phyloP scores from a whole-genome alignment of 2,329 filamentous ascomycete species.

The Talaromyces sp. region DNA sequence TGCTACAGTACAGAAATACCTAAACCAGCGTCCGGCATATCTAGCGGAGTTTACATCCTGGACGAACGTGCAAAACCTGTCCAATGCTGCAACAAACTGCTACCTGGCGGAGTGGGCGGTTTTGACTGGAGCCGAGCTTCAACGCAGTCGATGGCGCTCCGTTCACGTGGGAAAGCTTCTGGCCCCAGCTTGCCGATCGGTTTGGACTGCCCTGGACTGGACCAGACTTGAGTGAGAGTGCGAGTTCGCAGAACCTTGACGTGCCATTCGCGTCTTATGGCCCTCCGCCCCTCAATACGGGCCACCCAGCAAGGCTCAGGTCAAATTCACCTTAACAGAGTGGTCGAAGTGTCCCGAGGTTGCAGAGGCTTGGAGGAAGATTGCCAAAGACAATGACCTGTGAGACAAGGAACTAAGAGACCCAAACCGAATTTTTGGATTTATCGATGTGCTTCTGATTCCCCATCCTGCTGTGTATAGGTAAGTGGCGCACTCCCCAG shows the following conservation, averaged over 20 bases:
- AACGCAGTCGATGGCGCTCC: background rate
- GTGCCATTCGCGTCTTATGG: background rate
- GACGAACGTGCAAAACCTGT: background rate
- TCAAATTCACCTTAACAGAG: background rate
- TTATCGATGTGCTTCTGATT: background rate
- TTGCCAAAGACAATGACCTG: background rate
- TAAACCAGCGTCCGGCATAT: background rate
- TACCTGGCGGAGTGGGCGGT: conserved; percentile 15
- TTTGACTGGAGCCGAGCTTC: background rate
- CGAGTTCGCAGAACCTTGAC: background rate
- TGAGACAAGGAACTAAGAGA: background rate
- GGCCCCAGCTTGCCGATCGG: background rate
- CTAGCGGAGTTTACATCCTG: conserved; percentile 5
- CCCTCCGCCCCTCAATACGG: background rate
- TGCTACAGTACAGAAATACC: background rate
- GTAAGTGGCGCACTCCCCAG: background rate
- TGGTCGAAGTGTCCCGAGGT: background rate
- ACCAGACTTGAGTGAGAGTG: background rate
- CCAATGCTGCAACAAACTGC: conserved; percentile 6
- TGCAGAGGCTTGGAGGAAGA: background rate
- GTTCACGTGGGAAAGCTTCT: background rate
- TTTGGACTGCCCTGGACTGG: background rate
- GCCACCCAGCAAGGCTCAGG: background rate
- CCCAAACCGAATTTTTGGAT: background rate
- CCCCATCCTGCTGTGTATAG: background rate